phyloP scores from a whole-genome alignment of 257 asterid genomes.

The Przewalskia tangutica region DNA sequence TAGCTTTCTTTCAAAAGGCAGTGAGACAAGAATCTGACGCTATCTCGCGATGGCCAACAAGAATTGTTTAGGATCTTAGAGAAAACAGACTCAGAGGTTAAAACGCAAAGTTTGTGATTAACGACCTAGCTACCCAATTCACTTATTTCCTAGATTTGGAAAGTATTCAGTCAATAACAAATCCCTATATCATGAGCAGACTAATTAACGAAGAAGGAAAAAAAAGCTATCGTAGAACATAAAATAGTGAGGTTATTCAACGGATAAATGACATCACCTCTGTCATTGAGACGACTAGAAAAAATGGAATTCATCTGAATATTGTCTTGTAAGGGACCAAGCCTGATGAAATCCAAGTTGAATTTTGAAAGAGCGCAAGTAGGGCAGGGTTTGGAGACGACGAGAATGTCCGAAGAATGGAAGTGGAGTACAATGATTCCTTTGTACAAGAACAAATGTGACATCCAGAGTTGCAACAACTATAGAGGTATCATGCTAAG shows the following conservation, averaged over 20 bases:
- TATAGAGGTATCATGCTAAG: no score
- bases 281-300: slow-evolving; percentile 33
- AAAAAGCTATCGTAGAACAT: not conserved
- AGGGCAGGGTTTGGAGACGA: no score
- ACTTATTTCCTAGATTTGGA: not conserved
- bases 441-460: no score
- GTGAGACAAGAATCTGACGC: not conserved
- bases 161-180: not conserved
- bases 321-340: slow-evolving; percentile 42
- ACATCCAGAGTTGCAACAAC: no score
- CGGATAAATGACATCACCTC: not conserved
- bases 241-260: not conserved
- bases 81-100: not conserved
- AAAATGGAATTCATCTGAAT: slow-evolving; percentile 29
- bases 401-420: no score
- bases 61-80: not conserved
- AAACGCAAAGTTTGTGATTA: not conserved
- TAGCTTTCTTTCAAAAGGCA: not conserved
- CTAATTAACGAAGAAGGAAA: not conserved
- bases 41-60: not conserved
- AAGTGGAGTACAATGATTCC: no score
- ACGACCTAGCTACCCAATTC: not conserved
- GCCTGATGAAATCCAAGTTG: no score
- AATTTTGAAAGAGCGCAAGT: no score
- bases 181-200: not conserved